Evolutionary conservation across 2,329 filamentous ascomycete genomes (phyloP), one percentile per base, ranked within the genome.

Genomic region (Fusarium sp.): DNA sequence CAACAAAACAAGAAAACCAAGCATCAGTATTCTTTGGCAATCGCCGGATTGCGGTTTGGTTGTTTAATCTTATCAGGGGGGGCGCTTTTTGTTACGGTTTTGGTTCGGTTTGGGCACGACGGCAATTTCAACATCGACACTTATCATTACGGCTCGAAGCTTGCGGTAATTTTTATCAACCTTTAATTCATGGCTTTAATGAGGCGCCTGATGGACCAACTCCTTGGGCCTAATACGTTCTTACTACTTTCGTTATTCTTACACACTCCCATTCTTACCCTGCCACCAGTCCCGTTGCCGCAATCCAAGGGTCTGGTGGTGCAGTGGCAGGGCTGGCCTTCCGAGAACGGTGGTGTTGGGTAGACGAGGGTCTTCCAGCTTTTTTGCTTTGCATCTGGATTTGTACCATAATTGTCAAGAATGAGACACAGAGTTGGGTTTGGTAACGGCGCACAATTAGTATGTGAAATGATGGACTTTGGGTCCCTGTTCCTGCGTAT

Each of bases 181-280:
- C 63, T 74, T 73, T 76, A 67, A 73, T 77, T 55, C 64, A 75
- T 51, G 73, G 68, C 61, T 76, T 71, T 78, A 77, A 79, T 74
- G 68, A 75, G 60, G 57, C 63, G 62, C 69, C 71, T 69, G 54
- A 66, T 54, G 61, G 58, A 69, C 38, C 48, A 59, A 69, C 63
- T 65, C 63, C 55, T 62, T 38, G 41, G 70, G 64, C 59, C 41
- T 77, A 71, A 69, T 67, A 71, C 39, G 48, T 70, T 64, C 39
- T 66, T 54, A 26, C 61, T 69, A 65, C 67, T 63, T 67, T 74
- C 72, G 57, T 66, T 69, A 63, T 59, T 53, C 35, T 41, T 73
- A 50, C 62, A 58, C 57, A 65, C 39, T 77, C 63, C 39, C 61
- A 64, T 69, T 71, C 65, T 55, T 69, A 30, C 53, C 36, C 35